Base-by-base conservation (phyloP, 2,329 filamentous ascomycete genomes). In the Lasiodiplodia theobromae region DNA sequence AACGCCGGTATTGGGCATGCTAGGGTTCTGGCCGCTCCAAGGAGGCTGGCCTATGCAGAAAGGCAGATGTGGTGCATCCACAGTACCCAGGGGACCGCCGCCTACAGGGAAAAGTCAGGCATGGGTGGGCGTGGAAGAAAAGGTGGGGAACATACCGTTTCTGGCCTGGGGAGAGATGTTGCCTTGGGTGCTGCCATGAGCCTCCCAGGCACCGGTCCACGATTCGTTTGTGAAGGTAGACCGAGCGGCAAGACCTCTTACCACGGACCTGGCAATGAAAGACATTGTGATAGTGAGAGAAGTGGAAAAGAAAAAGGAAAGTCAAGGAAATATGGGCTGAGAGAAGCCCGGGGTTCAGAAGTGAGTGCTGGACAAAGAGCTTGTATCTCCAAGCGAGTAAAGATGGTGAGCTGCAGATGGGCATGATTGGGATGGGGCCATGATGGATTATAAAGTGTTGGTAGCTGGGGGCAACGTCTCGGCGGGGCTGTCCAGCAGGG, bases 1-100 rank as follows among this genome's bases (percentile, higher is more conserved):
- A 1, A 78, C 72, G 56, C 76, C 75, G 31, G 77, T 78, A 37
- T 79, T 71, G 5, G 77, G 77, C 71, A 78, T 76, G 18, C 63
- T n/a, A 10, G 38, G 47, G 37, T 51, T 47, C 53, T 68, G 65
- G 25, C 25, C 23, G 28, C 40, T 57, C 57, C 66, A 60, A 6
- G 40, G 56, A 6, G 49, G 21, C 1, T 40, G 44, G 11, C 57
- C 56, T 3, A 68, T n/a, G 18, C 57, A 51, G 37, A 23, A 4
- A 8, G 66, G 66, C 31, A 68, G n/a, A 11, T 54, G 47, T 23
- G 56, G 66, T 2, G 66, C 66, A 18, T 54, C 34, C 56, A 68
- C 18, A 16, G 66, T 68, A 21, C 66, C 66, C 21, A 62, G 57
- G 25, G 10, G 34, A 37, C 47, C 18, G 57, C 56, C 57, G 23